phyloP scores from a whole-genome alignment of 495 filamentous ascomycete genomes.

The Tuber magnatum region DNA sequence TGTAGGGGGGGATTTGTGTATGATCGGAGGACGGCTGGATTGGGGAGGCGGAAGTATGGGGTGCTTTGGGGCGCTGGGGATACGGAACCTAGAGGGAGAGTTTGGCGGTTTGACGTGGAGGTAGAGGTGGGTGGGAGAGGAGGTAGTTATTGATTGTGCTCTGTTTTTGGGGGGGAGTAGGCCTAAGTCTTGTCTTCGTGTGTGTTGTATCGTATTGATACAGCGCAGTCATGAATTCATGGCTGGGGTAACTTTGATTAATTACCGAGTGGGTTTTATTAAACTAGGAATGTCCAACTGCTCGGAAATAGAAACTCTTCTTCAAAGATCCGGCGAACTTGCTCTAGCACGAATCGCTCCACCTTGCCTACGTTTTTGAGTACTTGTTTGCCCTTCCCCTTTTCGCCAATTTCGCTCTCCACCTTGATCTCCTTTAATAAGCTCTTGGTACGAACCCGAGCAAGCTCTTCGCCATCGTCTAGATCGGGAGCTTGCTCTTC shows the following conservation, averaged over 20 bases:
- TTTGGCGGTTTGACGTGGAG: not conserved
- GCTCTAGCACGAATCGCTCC: conserved; percentile 92
- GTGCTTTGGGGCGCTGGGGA: not conserved
- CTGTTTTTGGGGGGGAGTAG: not conserved
- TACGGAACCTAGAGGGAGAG: not conserved
- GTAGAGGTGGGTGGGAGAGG: not conserved
- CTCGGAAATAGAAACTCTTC: conserved; percentile 97
- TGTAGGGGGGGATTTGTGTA: not conserved
- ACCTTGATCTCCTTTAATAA: conserved; percentile 80
- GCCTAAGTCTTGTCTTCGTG: not conserved
- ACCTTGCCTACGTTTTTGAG: conserved; percentile 98
- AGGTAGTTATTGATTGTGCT: not conserved
- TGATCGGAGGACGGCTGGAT: not conserved
- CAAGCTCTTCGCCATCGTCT: conserved; percentile 26
- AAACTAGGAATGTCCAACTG: conserved; percentile 95
- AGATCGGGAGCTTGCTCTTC: conserved; percentile 52
- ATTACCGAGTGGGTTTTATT: not conserved
- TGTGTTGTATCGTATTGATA: not conserved
- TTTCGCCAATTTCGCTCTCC: conserved; percentile 92
- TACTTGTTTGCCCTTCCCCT: conserved; percentile 82
- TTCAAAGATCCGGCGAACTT: conserved; percentile 93
- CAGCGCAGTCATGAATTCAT: not conserved
- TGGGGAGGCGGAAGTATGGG: not conserved
- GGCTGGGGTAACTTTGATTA: not conserved
- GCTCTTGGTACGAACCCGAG: conserved; percentile 30